A percentile compares a stretch with the other conserved stretches of the same genome.
phyloP scores from a whole-genome alignment of 768 basidiomycete species.

The Psilocybe sp. region DNA sequence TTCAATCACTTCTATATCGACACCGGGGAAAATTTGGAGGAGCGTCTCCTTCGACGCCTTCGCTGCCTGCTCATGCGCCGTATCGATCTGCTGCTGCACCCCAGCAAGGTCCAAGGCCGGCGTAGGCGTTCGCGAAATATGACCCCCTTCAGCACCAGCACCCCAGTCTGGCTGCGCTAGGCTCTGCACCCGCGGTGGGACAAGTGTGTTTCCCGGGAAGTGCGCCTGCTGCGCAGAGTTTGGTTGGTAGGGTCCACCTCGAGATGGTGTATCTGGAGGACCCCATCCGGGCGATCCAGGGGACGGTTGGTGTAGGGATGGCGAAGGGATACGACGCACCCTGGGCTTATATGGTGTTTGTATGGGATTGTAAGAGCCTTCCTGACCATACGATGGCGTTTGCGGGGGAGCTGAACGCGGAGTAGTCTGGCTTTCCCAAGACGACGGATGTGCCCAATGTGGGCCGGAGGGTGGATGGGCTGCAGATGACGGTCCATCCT shows the following conservation, averaged over 20 bases:
- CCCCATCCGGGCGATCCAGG: conserved; percentile 33
- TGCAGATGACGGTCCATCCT: conserved; percentile 23
- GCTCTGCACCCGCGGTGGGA: conserved; percentile 46
- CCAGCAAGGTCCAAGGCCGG: conserved; percentile 67
- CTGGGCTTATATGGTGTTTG: conserved; percentile 78
- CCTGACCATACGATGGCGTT: conserved; percentile 32
- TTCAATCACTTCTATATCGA: conserved; percentile 82
- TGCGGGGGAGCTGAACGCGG: conserved; percentile 33
- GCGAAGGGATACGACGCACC: conserved; percentile 51
- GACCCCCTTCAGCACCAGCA: conserved; percentile 26
- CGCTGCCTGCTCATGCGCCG: conserved; percentile 69
- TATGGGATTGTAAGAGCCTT: conserved; percentile 31
- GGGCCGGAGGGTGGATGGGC: conserved; percentile 25
- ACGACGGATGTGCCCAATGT: conserved; percentile 40
- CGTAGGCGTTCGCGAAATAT: conserved; percentile 68
- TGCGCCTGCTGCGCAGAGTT: conserved; percentile 39
- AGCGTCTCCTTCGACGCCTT: conserved; percentile 75
- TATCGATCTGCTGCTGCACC: conserved; percentile 76
- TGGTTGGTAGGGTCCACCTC: conserved; percentile 45
- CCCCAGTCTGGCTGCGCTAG: conserved; percentile 18
- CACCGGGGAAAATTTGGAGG: conserved; percentile 81
- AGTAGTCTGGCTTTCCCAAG: conserved; percentile 13
- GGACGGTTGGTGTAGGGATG: conserved; percentile 32
- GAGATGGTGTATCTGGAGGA: conserved; percentile 53
- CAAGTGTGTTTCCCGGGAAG: conserved; percentile 24